These are phyloP conservation scores for Pseudogymnoascus sp. DNA, from an alignment of 2,329 filamentous ascomycete genomes.

Conservation along the genomic window DNA sequence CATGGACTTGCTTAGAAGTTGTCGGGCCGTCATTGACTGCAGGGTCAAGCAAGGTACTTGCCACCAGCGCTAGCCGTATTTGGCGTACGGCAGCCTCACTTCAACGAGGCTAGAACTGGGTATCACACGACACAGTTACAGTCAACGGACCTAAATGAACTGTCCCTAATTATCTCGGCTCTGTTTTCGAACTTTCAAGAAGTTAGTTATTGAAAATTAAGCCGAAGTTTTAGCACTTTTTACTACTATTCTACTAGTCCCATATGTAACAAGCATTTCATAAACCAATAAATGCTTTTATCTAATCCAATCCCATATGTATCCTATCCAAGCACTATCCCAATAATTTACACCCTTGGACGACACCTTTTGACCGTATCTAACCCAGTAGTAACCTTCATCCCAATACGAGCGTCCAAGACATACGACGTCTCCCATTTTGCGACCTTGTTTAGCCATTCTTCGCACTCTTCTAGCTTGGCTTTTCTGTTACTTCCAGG, in stretches of 20 bases:
- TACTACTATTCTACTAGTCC: not conserved
- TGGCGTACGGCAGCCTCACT: not conserved
- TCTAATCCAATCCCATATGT: not conserved
- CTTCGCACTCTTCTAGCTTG: conserved; percentile 52
- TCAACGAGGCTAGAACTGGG: not conserved
- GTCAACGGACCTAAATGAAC: too few relatives aligned
- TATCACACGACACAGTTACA: too few relatives aligned
- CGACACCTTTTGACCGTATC: conserved; percentile 44
- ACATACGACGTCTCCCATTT: conserved; percentile 65
- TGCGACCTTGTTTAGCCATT: conserved; percentile 57
- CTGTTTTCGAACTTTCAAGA: too few relatives aligned
- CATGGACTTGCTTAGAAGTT: not conserved
- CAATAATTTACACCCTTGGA: conserved; percentile 4
- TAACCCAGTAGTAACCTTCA: conserved; percentile 62
- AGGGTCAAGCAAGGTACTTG: not conserved
- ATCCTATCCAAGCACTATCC: not conserved
- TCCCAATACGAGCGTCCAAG: conserved; percentile 64
- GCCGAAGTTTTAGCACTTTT: too few relatives aligned
- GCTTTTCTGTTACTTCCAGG: conserved; percentile 25
- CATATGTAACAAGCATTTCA: not conserved
- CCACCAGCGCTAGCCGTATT: not conserved
- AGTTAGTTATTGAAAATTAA: too few relatives aligned
- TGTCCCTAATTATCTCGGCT: too few relatives aligned
- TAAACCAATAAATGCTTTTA: not conserved
- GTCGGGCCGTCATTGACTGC: not conserved